These are phyloP conservation scores for Fusarium hainanense DNA, from an alignment of 2,329 filamentous ascomycete species.

Conservation along the genomic window DNA sequence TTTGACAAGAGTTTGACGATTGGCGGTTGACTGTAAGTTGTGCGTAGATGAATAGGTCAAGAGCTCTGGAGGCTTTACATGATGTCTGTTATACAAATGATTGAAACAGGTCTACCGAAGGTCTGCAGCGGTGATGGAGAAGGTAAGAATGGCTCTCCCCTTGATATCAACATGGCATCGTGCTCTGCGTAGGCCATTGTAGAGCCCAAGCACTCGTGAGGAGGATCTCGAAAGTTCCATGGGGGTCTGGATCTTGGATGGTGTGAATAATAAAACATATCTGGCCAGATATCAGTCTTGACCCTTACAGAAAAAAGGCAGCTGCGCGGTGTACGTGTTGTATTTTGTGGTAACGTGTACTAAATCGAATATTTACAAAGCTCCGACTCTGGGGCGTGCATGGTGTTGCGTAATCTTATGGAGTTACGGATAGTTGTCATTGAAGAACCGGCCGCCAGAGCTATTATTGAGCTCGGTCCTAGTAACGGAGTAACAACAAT, in stretches of 20 bases:
- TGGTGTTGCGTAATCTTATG: conserved; percentile 2
- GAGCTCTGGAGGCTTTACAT: not conserved
- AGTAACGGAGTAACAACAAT: conserved; percentile 8
- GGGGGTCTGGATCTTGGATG: not conserved
- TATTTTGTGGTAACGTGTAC: not conserved
- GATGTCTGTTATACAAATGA: not conserved
- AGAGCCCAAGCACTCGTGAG: not conserved
- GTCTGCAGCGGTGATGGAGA: not conserved
- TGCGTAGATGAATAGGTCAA: not conserved
- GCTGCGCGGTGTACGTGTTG: not conserved
- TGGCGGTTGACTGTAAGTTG: not conserved
- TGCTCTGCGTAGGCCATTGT: not conserved
- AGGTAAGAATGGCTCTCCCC: not conserved
- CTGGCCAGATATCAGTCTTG: not conserved
- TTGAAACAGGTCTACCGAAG: not conserved
- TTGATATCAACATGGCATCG: not conserved
- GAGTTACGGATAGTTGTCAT: conserved; percentile 30
- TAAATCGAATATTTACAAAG: not conserved
- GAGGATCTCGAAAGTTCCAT: not conserved
- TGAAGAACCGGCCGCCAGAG: conserved; percentile 5
- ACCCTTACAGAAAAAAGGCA: not conserved
- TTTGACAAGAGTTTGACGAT: conserved; percentile 28
- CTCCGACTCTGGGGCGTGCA: not conserved
- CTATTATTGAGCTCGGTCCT: conserved; percentile 9
- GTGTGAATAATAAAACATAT: not conserved